phyloP scores from a whole-genome alignment of 805 yeast genomes.

The Ogataea trehaloabstinens region DNA sequence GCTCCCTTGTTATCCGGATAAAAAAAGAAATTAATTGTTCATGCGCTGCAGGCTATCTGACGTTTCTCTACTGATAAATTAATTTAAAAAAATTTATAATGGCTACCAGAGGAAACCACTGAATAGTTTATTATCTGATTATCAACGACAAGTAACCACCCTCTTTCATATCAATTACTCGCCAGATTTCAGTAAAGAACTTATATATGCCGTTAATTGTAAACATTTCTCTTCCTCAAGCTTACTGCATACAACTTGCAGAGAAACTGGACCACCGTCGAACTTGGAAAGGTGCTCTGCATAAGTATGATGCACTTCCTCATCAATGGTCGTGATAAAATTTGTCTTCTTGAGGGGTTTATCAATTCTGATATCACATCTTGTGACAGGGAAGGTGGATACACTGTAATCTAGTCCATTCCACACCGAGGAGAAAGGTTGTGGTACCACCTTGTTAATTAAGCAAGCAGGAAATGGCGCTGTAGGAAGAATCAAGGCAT shows the following conservation, averaged over 20 bases:
- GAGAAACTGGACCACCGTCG: slow-evolving; percentile 60
- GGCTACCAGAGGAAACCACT: no score
- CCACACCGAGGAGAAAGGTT: slow-evolving; percentile 34
- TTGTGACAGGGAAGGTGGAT: slow-evolving; percentile 55
- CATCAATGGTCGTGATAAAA: slow-evolving; percentile 41
- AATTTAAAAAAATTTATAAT: no score
- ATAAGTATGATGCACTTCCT: slow-evolving; percentile 43
- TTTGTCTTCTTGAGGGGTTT: slow-evolving; percentile 17
- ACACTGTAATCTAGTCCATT: slow-evolving; percentile 47
- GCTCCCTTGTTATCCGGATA: no score
- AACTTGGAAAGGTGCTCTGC: slow-evolving; percentile 31
- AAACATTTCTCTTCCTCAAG: no score
- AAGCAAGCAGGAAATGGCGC: slow-evolving; percentile 41
- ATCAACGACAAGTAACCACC: no score
- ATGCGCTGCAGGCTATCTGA: no score
- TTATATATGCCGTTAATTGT: no score
- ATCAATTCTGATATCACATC: slow-evolving; percentile 46
- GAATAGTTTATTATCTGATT: no score
- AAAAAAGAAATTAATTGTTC: no score
- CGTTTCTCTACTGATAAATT: no score
- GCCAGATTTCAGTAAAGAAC: no score
- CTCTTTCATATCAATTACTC: no score
- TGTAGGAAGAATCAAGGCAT: slow-evolving; percentile 47
- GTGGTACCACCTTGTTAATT: slow-evolving; percentile 42
- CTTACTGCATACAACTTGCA: slow-evolving; percentile 35